Evolutionary conservation across 2,329 filamentous ascomycete species (phyloP).

Genomic region (Fusarium sp.): DNA sequence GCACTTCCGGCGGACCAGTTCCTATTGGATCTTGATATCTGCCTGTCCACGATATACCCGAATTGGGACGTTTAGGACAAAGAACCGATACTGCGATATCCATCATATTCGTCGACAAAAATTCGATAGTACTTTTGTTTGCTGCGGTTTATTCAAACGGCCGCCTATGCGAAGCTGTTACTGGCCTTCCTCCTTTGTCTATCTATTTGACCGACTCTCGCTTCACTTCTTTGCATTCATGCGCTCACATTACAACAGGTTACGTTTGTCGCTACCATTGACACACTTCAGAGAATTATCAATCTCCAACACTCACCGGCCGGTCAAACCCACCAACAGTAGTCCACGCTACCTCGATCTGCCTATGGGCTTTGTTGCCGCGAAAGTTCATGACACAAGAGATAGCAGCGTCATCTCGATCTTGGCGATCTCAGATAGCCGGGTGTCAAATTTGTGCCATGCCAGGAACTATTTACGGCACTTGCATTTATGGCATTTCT

Average conservation of each 20-base stretch:
- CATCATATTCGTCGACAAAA: too few species aligned
- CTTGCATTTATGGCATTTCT: too few species aligned
- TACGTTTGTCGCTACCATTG: background rate
- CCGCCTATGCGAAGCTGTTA: background rate
- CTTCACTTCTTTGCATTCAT: background rate
- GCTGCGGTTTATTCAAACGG: background rate
- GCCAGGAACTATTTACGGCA: background rate
- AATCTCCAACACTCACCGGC: background rate
- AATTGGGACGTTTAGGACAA: background rate
- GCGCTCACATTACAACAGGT: background rate
- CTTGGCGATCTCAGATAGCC: background rate
- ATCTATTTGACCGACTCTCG: background rate
- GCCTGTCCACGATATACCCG: background rate
- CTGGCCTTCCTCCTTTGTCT: background rate
- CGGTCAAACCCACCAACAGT: background rate
- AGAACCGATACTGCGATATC: background rate
- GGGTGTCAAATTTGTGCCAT: background rate
- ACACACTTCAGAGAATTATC: background rate
- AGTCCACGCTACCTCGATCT: background rate
- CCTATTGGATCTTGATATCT: background rate
- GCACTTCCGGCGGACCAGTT: background rate
- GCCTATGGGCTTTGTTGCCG: background rate
- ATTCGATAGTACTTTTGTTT: background rate
- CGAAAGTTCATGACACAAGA: background rate
- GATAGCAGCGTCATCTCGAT: background rate